Conservation (phyloP, 352 stramenopile genomes). For the Phytophthora pseudosyringae region DNA sequence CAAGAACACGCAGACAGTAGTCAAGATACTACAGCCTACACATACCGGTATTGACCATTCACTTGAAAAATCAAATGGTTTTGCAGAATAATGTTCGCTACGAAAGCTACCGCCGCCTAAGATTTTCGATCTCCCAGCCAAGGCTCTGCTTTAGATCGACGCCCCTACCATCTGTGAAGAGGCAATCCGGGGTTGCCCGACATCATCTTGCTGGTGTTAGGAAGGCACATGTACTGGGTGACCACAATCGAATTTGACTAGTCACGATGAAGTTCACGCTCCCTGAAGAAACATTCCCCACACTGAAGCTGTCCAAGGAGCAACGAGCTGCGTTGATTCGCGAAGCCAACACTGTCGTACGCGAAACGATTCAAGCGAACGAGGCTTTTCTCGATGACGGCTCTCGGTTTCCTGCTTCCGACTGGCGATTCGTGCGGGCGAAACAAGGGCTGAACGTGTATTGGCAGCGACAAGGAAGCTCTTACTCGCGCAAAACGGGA, state of each 20-base stretch:
- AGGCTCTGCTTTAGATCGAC: neutral
- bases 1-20: conserved; percentile 1
- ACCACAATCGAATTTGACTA: conserved; percentile 9
- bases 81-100: neutral
- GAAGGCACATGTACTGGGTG: neutral
- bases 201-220: neutral
- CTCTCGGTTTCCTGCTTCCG: conserved; percentile 23
- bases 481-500: conserved; percentile 1
- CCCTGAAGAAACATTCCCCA: conserved; percentile 43
- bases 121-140: conserved; percentile 1
- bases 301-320: conserved; percentile 35
- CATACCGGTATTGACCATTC: neutral
- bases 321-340: conserved; percentile 33
- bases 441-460: conserved; percentile 50
- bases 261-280: conserved; percentile 38
- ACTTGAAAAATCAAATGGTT: conserved; percentile 10
- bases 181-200: neutral
- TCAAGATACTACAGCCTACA: neutral
- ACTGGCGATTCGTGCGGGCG: conserved; percentile 50
- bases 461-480: conserved; percentile 17
- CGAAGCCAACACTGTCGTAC: conserved; percentile 46
- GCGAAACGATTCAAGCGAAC: conserved; percentile 50
- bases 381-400: conserved; percentile 40
- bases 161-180: conserved; percentile 4
- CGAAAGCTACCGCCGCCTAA: conserved; percentile 6